A percentile compares a stretch with the other conserved stretches of the same genome.
phyloP scores from a whole-genome alignment of 2,329 filamentous ascomycete species.

The Fusarium subglutinans region DNA sequence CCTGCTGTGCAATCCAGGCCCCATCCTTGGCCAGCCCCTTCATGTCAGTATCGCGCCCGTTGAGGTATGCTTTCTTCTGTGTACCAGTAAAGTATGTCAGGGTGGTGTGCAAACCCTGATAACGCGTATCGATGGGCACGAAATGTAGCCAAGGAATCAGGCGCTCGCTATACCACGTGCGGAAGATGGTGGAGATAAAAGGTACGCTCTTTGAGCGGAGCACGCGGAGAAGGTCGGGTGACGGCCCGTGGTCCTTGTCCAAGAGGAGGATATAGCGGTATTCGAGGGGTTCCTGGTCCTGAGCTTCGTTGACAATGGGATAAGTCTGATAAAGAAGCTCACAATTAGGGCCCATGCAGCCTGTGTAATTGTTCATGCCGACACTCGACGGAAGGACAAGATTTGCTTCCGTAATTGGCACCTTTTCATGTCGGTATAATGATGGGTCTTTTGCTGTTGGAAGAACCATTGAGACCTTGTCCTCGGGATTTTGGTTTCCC shows the following conservation, averaged over 20 bases:
- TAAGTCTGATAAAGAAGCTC: slow-evolving; percentile 45
- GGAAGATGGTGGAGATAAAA: slow-evolving; percentile 76
- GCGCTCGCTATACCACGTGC: slow-evolving; percentile 81
- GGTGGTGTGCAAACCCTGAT: slow-evolving; percentile 78
- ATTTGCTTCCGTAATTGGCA: slow-evolving; percentile 64
- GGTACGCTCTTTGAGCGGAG: slow-evolving; percentile 74
- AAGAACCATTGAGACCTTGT: slow-evolving; percentile 65
- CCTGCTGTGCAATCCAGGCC: slow-evolving; percentile 72
- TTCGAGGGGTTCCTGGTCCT: slow-evolving; percentile 63
- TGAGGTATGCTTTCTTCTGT: slow-evolving; percentile 52
- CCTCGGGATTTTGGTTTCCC: slow-evolving; percentile 63
- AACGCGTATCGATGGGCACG: slow-evolving; percentile 77
- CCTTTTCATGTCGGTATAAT: slow-evolving; percentile 64
- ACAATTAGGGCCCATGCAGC: slow-evolving; percentile 60
- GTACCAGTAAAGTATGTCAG: slow-evolving; percentile 78
- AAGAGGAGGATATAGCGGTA: slow-evolving; percentile 77
- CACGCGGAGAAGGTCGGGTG: slow-evolving; percentile 66
- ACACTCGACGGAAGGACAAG: slow-evolving; percentile 63
- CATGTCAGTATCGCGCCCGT: slow-evolving; percentile 58
- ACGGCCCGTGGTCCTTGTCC: slow-evolving; percentile 75
- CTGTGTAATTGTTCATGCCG: slow-evolving; percentile 66
- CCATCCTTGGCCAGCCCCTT: slow-evolving; percentile 61
- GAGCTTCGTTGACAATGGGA: slow-evolving; percentile 49
- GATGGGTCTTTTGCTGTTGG: slow-evolving; percentile 50
- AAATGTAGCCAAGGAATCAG: slow-evolving; percentile 83